Evolutionary conservation across 2,329 filamentous ascomycete species (phyloP), one percentile per base, ranked within the genome.

Genomic region (Botryosphaeria dothidea): DNA sequence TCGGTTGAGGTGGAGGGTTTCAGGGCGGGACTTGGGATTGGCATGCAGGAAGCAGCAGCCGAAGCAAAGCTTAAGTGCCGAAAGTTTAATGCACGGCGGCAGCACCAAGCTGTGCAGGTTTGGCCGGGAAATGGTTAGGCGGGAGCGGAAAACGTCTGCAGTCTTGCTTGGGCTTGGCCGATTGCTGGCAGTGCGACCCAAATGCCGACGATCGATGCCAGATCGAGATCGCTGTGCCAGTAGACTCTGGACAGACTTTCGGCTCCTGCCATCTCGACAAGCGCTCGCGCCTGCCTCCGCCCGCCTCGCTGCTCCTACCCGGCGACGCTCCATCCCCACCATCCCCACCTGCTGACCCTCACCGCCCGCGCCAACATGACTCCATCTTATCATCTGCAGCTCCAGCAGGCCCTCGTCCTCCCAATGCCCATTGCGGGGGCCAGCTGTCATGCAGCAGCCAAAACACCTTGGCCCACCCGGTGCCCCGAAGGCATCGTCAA

Each of bases 331-430:
- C n/a, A n/a, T n/a, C n/a, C n/a, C n/a, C 27, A n/a, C n/a, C 34
- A 36, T 27, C 52, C n/a, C 36, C 52, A 31, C 17, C 52, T 25
- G 31, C 7, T 34, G 31, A 34, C 31, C 23, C 56, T 46, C 56
- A 60, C 56, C 56, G 56, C 56, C 56, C 56, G 41, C 56, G 9
- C 38, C 38, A 25, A 60, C 56, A 60, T 60, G 56, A 34, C 34
- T 41, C 54, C 15, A 17, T 31, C 21, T 34, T 7, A 15, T 27
- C 21, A 11, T 23, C 52, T 25, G 52, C 34, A 8, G 15, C 36
- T 36, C 36, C 15, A 34, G 23, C 29, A 23, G 36, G 54, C 54
- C 21, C 23, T 34, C 38, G 25, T 23, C 17, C 11, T 41, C 54
- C n/a, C 23, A 21, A 45, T 15, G 27, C 27, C n/a, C 21, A 17